Evolutionary conservation across 495 filamentous ascomycete genomes (phyloP).

Genomic region (Aspergillus leporis): DNA sequence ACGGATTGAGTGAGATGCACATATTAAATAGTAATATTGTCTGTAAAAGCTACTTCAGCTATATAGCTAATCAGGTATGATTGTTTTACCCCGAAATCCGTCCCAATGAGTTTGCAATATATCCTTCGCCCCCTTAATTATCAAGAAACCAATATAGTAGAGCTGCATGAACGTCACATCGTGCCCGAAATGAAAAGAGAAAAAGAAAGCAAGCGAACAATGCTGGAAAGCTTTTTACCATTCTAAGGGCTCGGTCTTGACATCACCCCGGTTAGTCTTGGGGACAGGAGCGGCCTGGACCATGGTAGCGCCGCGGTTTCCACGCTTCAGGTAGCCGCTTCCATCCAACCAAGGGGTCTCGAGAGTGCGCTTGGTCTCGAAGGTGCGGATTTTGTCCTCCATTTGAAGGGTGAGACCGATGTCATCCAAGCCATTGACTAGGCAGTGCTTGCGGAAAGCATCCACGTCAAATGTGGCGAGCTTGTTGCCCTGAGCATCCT

Average conservation of each 20-base stretch:
- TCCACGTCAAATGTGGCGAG: constrained; percentile 84
- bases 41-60: background rate
- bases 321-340: constrained; percentile 74
- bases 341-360: constrained; percentile 95
- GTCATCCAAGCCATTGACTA: constrained; percentile 93
- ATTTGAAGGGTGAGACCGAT: constrained; percentile 93
- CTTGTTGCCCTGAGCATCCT: constrained; percentile 67
- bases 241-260: constrained; percentile 82
- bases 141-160: background rate
- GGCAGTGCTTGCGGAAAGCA: constrained; percentile 88
- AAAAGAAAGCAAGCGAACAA: constrained; percentile 1
- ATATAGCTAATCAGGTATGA: constrained; percentile 3
- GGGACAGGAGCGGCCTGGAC: constrained; percentile 84
- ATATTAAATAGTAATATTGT: constrained; percentile 2
- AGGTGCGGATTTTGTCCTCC: constrained; percentile 82
- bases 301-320: constrained; percentile 65
- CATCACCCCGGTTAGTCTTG: constrained; percentile 86
- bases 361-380: constrained; percentile 72
- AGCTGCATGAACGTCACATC: constrained; percentile 15
- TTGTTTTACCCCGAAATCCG: constrained; percentile 2
- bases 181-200: constrained; percentile 2
- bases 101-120: constrained; percentile 7
- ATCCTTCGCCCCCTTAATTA: background rate
- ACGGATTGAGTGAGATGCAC: constrained; percentile 2
- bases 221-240: constrained; percentile 59